Conservation (phyloP, 2,329 filamentous ascomycete species). For the Alternaria sp. region DNA sequence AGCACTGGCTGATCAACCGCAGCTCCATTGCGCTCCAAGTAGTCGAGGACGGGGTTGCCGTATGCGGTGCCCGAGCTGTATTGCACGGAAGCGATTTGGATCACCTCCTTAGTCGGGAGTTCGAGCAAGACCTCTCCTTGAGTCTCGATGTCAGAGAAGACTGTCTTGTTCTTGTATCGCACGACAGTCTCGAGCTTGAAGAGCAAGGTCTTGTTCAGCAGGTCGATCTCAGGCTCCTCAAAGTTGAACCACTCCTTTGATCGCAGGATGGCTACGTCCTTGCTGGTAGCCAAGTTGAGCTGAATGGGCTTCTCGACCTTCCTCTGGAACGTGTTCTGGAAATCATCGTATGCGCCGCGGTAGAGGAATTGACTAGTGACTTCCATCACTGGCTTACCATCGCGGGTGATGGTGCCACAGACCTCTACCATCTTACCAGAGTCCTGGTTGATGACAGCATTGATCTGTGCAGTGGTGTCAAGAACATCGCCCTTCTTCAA, state of each 20-base stretch:
- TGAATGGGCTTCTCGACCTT: slow-evolving; percentile 96
- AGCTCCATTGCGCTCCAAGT: slow-evolving; percentile 87
- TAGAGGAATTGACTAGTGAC: slow-evolving; percentile 99
- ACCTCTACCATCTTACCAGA: slow-evolving; percentile 99
- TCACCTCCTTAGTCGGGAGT: slow-evolving; percentile 94
- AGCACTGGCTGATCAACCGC: slow-evolving; percentile 95
- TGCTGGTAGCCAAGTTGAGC: slow-evolving; percentile 82
- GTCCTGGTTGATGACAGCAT: slow-evolving; percentile 97
- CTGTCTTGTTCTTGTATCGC: slow-evolving; percentile 91
- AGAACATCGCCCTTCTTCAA: slow-evolving; percentile 95
- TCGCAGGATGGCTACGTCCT: slow-evolving; percentile 90
- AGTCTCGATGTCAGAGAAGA: slow-evolving; percentile 92
- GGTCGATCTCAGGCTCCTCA: slow-evolving; percentile 81
- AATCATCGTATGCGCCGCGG: slow-evolving; percentile 90
- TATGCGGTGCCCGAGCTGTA: slow-evolving; percentile 91
- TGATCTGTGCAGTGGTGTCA: slow-evolving; percentile 92
- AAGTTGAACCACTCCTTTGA: slow-evolving; percentile 98
- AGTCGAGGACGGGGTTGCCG: slow-evolving; percentile 96
- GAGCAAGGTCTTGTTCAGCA: slow-evolving; percentile 89
- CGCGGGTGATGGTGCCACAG: slow-evolving; percentile 91
- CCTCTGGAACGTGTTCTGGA: slow-evolving; percentile 97
- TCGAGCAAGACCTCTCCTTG: slow-evolving; percentile 91
- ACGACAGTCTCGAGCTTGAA: slow-evolving; percentile 95
- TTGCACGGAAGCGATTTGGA: slow-evolving; percentile 96
- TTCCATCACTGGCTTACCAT: slow-evolving; percentile 90